A percentile compares a stretch with the other conserved stretches of the same genome.
Conservation (phyloP, 2,329 filamentous ascomycete genomes). For the Phyllosticta citriasiana region DNA sequence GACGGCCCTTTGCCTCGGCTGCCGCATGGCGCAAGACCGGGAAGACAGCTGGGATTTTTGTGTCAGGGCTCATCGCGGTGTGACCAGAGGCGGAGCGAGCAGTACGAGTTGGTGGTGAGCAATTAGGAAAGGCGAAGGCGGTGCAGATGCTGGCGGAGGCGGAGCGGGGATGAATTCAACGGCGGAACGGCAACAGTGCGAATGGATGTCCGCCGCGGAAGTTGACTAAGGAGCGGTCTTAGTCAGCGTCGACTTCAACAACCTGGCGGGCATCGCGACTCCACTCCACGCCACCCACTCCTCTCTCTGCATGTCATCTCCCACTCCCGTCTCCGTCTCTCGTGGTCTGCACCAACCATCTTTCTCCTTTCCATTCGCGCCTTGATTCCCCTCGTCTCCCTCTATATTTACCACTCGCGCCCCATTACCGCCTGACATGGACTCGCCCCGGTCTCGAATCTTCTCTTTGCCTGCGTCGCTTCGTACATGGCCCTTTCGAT, state of each 20-base stretch:
- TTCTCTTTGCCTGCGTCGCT: neutral
- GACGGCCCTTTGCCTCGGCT: conserved; percentile 26
- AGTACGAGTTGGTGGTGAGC: neutral
- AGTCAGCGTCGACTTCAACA: neutral
- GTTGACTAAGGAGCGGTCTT: too few relatives aligned
- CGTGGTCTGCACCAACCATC: neutral
- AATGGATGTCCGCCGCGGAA: neutral
- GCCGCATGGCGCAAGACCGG: conserved; percentile 25
- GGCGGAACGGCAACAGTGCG: neutral
- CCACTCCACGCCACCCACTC: neutral
- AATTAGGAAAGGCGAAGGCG: neutral
- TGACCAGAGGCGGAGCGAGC: neutral
- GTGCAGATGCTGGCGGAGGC: neutral
- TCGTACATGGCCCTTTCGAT: neutral
- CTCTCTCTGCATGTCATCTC: neutral
- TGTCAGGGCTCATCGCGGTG: conserved; percentile 22
- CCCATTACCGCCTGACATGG: neutral
- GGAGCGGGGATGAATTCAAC: neutral
- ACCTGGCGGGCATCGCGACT: neutral
- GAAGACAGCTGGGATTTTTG: conserved; percentile 4
- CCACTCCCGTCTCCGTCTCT: neutral
- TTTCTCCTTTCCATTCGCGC: neutral
- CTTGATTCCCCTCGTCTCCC: neutral
- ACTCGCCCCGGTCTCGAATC: neutral
- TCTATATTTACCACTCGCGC: neutral